Percentiles rank a stretch among this genome's conserved stretches.
Evolutionary conservation across 805 yeast species (phyloP).

Genomic region (Lipomyces lipofer): DNA sequence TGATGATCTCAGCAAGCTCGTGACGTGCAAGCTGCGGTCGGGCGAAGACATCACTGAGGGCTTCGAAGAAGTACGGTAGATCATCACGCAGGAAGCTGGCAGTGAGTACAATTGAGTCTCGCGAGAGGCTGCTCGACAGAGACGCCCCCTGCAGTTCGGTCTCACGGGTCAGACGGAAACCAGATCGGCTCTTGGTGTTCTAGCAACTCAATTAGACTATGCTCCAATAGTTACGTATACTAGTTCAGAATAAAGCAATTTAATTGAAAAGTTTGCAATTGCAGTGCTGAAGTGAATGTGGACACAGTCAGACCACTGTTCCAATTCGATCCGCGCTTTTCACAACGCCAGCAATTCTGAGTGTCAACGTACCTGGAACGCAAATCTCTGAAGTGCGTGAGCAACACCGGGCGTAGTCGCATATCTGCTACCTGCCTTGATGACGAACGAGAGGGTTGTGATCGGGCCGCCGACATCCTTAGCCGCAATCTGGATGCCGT

Average conservation of each 20-base stretch:
- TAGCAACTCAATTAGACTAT: slow-evolving; percentile 40
- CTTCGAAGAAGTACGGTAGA: slow-evolving; percentile 88
- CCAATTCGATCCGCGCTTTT: no score
- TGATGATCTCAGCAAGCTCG: slow-evolving; percentile 78
- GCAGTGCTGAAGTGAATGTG: no score
- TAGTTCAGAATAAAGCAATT: no score
- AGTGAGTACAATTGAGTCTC: slow-evolving; percentile 79
- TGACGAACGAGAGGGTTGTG: slow-evolving; percentile 74
- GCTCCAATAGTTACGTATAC: no score
- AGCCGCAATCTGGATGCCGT: slow-evolving; percentile 52
- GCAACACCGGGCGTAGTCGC: slow-evolving; percentile 72
- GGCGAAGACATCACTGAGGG: slow-evolving; percentile 64
- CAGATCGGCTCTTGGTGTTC: slow-evolving; percentile 79
- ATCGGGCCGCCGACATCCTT: slow-evolving; percentile 59
- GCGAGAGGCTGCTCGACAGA: slow-evolving; percentile 66
- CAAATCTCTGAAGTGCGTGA: slow-evolving; percentile 80
- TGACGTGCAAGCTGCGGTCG: slow-evolving; percentile 43
- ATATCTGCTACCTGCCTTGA: slow-evolving; percentile 84
- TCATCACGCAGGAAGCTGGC: slow-evolving; percentile 83
- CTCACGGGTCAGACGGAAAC: slow-evolving; percentile 91
- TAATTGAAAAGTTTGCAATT: no score
- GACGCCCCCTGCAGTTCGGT: slow-evolving; percentile 89
- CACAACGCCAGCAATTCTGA: background rate
- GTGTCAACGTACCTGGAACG: slow-evolving; percentile 48
- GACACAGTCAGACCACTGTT: no score